Evolutionary conservation across 345 rosid genomes (phyloP), one percentile per base, ranked within the genome.

Genomic region (Populus davidiana): DNA sequence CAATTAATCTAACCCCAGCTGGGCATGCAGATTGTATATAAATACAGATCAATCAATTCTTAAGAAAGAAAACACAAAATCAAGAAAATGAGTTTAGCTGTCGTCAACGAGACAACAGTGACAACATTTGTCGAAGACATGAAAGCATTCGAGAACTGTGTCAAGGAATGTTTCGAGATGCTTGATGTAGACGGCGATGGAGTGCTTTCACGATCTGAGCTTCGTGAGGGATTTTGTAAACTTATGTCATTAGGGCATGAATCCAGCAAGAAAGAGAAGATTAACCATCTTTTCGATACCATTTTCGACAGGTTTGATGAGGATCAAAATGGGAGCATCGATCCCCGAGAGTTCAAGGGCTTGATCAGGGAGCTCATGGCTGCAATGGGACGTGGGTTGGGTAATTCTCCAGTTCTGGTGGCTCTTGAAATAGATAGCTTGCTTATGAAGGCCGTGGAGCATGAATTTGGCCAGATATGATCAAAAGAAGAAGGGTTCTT

Each of bases 401-500:
- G 91, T 0, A 63, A 76, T 29, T 54, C 83, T 38, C 93, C 88
- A 3, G 83, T 89, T 16, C 38, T 84, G 1, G 75, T 88, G 78
- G 88, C 76, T 65, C 85, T 88, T 56, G 85, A 82, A 72, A 69
- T 75, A 6, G 85, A 79, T 25, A 88, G 95, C 54, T 80, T 85
- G 86, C 83, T 89, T 18, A 83, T 83, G 90, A 84, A 83, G 80
- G 91, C 89, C n/a, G 85, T 87, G 61, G 82, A 84, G 62, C 88
- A 85, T 68, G 91, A 88, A 52, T 18, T 52, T 52, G 59, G 59
- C 59, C 59, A 0, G 8, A 52, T 52, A 18, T 52, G 59, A 52
- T 52, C 23, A 0, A 5, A 18, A 52, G 59, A 52, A 52, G 59
- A 6, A 18, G 17, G 59, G 21, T 16, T 52, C 17, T 52, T 18